These are phyloP conservation scores for Mycena rebaudengoi DNA, from an alignment of 768 basidiomycete species.

Conservation along the genomic window DNA sequence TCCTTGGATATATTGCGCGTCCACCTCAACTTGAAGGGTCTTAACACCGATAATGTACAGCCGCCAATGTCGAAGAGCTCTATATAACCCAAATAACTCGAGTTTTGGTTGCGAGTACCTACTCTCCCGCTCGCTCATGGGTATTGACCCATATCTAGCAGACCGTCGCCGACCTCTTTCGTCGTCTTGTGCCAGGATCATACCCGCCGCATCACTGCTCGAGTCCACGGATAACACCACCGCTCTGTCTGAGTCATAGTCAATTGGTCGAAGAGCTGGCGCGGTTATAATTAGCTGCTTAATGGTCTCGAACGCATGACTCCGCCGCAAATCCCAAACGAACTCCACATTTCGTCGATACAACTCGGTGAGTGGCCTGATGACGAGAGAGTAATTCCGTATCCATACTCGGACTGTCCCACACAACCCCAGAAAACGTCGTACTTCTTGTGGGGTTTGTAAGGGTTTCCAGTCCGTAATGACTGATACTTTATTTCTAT, in stretches of 20 bases:
- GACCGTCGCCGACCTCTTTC: slow-evolving; percentile 31
- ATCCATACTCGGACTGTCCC: slow-evolving; percentile 33
- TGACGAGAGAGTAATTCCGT: slow-evolving; percentile 19
- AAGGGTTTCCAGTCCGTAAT: slow-evolving; percentile 33
- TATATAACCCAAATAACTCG: too few relatives aligned
- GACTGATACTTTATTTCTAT: slow-evolving; percentile 34
- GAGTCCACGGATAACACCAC: slow-evolving; percentile 45
- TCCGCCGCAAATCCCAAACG: slow-evolving; percentile 31
- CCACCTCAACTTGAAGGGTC: too few relatives aligned
- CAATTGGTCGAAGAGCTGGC: slow-evolving; percentile 38
- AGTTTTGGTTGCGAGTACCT: too few relatives aligned
- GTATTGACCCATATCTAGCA: slow-evolving; percentile 41
- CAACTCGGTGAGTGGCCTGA: slow-evolving; percentile 28
- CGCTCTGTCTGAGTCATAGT: slow-evolving; percentile 35
- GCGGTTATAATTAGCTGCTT: slow-evolving; percentile 18
- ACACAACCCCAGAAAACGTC: slow-evolving; percentile 33
- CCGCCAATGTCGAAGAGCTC: too few relatives aligned
- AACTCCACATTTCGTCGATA: slow-evolving; percentile 30
- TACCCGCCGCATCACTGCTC: slow-evolving; percentile 38
- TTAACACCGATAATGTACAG: too few relatives aligned
- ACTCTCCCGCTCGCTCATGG: too few relatives aligned
- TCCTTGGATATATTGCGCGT: too few relatives aligned
- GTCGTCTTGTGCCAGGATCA: slow-evolving; percentile 41
- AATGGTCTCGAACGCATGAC: slow-evolving; percentile 30
- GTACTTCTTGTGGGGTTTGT: slow-evolving; percentile 21